phyloP scores from a whole-genome alignment of 805 yeast species.

The Lipomyces starkeyi region DNA sequence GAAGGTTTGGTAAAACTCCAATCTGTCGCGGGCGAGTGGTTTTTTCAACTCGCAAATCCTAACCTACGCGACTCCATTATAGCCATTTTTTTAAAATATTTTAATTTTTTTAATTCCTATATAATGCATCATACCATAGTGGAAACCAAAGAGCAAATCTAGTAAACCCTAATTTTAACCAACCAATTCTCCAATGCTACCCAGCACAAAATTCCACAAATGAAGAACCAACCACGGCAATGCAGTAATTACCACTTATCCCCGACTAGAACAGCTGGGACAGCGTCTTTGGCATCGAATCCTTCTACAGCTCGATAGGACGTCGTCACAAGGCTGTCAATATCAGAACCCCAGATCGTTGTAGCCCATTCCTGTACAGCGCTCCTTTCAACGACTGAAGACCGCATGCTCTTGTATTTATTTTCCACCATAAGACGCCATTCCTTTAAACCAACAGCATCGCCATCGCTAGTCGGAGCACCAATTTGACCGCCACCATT shows the following conservation, averaged over 20 bases:
- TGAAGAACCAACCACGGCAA: not conserved
- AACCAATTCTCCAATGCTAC: not conserved
- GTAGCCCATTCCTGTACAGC: slow-evolving; percentile 30
- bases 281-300: slow-evolving; percentile 18
- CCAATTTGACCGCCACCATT: slow-evolving; percentile 94
- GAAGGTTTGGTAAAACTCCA: too few species aligned
- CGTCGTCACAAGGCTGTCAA: slow-evolving; percentile 20
- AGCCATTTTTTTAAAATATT: not conserved
- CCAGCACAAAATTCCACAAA: not conserved
- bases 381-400: slow-evolving; percentile 29
- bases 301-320: slow-evolving; percentile 27
- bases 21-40: too few species aligned
- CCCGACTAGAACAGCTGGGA: slow-evolving; percentile 36
- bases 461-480: slow-evolving; percentile 43
- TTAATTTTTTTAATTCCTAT: not conserved
- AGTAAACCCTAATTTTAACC: not conserved
- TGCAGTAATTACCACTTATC: slow-evolving; percentile 29
- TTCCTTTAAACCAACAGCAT: slow-evolving; percentile 39
- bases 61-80: too few species aligned
- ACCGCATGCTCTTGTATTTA: slow-evolving; percentile 51
- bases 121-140: not conserved
- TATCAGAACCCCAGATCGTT: slow-evolving; percentile 27
- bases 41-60: too few species aligned
- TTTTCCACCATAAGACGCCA: slow-evolving; percentile 46
- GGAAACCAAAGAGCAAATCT: not conserved